Conservation (phyloP, 148 eudicot species). For the Spergularia marina region DNA sequence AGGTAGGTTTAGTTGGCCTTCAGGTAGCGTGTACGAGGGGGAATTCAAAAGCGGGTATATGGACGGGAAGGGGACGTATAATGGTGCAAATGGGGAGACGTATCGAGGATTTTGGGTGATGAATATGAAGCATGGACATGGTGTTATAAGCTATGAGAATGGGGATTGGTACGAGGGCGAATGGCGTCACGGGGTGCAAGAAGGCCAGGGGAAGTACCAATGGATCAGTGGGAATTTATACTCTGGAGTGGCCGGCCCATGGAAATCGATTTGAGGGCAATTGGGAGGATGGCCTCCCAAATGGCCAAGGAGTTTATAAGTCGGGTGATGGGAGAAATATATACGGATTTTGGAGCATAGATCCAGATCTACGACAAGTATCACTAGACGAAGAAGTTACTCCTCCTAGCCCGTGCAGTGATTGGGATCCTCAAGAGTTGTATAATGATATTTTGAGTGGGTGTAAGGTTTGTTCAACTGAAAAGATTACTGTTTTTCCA, state of each 20-base stretch:
- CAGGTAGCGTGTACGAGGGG: slow-evolving; percentile 81
- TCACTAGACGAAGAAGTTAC: slow-evolving; percentile 26
- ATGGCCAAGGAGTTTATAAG: slow-evolving; percentile 69
- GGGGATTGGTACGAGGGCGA: slow-evolving; percentile 81
- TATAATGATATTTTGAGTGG: slow-evolving; percentile 40
- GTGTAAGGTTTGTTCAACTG: slow-evolving; percentile 46
- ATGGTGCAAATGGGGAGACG: slow-evolving; percentile 49
- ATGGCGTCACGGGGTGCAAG: slow-evolving; percentile 78
- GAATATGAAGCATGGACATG: slow-evolving; percentile 84
- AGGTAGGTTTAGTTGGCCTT: slow-evolving; percentile 91
- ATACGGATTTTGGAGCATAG: slow-evolving; percentile 73
- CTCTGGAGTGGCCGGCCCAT: slow-evolving; percentile 59
- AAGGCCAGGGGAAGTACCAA: slow-evolving; percentile 74
- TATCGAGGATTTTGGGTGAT: slow-evolving; percentile 79
- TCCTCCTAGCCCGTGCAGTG: not conserved
- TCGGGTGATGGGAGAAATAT: slow-evolving; percentile 66
- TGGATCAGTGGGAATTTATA: slow-evolving; percentile 74
- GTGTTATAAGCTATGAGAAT: slow-evolving; percentile 46
- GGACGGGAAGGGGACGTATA: slow-evolving; percentile 81
- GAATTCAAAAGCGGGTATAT: slow-evolving; percentile 89
- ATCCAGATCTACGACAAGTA: slow-evolving; percentile 40
- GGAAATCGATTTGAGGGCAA: slow-evolving; percentile 70
- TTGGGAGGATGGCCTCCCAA: slow-evolving; percentile 80
- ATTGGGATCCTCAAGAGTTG: slow-evolving; percentile 76
- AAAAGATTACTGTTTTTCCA: slow-evolving; percentile 63